Evolutionary conservation across 805 yeast species (phyloP), one percentile per base, ranked within the genome.

Genomic region (Candida sonorensis): DNA sequence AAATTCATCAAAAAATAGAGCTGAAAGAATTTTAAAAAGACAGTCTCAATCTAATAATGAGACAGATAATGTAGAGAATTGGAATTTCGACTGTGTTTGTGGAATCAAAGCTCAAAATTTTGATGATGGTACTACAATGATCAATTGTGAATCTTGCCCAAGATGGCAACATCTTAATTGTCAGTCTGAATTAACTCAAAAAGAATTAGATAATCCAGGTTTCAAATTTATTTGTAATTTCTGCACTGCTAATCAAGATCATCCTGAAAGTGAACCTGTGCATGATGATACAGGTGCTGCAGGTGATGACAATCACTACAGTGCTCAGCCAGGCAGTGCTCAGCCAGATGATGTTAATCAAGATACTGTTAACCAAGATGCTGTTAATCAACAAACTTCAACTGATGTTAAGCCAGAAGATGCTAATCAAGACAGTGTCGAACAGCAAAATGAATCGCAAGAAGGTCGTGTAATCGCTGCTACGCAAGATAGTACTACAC

Each of bases 121-220:
- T 36, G 68, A 64, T 33, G 69, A 63, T 37, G 67, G 65, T 2
- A 37, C 37, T 17, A 42, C 45, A 28, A 52, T 57, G 39, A 55
- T 62, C 13, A 54, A 51, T 27, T 63, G 69, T 38, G 52, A 51
- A 27, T 29, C 15, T 20, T 63, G 69, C 38, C 46, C 46, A 13
- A 50, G 55, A 10, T 63, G 68, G 68, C 61, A 62, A 54, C 69
- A 63, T 42, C 52, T 46, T 3, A 47, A 40, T 10, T 62, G 66
- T 34, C 50, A 63, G 37, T 30, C 36, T 4, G 61, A 35, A 44
- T 50, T 30, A 35, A 40, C 36, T 36, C 44, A 31, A 59, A 57
- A 4, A 34, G 49, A 8, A 44, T 46, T 37, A 55, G 64, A 14
- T 50, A 57, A 57, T 42, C 62, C 37, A 48, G 60, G 61, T 3